A percentile compares a stretch with the other conserved stretches of the same genome.
These are phyloP conservation scores for Penicillium olsonii DNA, from an alignment of 2,329 filamentous ascomycete species.

Conservation along the genomic window DNA sequence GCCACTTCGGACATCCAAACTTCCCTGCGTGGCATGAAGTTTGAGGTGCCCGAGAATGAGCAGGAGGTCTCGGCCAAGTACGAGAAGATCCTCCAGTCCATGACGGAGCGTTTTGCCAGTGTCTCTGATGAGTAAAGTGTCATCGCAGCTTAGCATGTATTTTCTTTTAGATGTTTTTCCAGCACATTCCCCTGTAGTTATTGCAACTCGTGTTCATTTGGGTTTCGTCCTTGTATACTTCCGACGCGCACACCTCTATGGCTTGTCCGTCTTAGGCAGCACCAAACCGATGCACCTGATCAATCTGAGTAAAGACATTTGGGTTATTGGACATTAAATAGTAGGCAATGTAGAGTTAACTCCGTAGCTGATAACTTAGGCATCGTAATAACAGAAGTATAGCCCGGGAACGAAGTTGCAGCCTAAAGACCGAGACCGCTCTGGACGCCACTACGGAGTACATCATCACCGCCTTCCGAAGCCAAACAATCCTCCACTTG, in stretches of 20 bases:
- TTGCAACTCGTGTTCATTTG: slow-evolving; percentile 19
- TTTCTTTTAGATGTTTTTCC: slow-evolving; percentile 29
- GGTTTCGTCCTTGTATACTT: slow-evolving; percentile 4
- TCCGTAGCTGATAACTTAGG: no score
- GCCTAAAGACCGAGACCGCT: slow-evolving; percentile 8
- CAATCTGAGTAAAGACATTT: no score
- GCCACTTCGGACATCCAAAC: slow-evolving; percentile 83
- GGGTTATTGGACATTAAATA: no score
- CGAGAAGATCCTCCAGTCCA: slow-evolving; percentile 83
- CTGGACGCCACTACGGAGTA: slow-evolving; percentile 22
- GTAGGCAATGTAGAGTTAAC: no score
- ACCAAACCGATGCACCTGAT: slow-evolving; percentile 4
- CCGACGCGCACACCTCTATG: not conserved
- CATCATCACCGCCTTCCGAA: slow-evolving; percentile 30
- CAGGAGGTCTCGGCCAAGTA: slow-evolving; percentile 87
- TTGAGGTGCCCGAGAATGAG: slow-evolving; percentile 86
- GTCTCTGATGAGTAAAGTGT: slow-evolving; percentile 82
- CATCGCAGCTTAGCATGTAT: slow-evolving; percentile 20
- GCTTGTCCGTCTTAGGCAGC: slow-evolving; percentile 4
- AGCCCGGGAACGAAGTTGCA: not conserved
- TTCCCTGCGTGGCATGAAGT: slow-evolving; percentile 89
- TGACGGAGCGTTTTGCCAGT: slow-evolving; percentile 96
- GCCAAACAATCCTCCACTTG: slow-evolving; percentile 26
- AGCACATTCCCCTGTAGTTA: slow-evolving; percentile 42
- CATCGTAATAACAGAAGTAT: not conserved